These are phyloP conservation scores for Cordyceps sp. DNA, from an alignment of 2,329 filamentous ascomycete genomes.

Conservation along the genomic window DNA sequence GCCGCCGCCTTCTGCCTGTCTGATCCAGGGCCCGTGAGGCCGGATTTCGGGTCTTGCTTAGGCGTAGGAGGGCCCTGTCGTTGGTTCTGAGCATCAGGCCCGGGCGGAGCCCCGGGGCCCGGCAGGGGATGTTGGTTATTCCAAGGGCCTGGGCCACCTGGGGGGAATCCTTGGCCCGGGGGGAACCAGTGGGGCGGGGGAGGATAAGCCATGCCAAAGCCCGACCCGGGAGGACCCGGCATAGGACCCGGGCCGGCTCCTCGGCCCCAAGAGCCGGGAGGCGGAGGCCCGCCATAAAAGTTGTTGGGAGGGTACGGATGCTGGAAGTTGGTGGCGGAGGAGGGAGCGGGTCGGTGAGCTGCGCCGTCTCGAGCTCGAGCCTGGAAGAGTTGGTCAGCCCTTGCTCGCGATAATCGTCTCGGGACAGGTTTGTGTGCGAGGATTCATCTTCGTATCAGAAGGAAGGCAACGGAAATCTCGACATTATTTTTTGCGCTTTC, in stretches of 20 bases:
- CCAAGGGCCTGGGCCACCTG: slow-evolving; percentile 44
- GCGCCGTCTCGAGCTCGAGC: slow-evolving; percentile 21
- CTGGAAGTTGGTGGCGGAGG: slow-evolving; percentile 22
- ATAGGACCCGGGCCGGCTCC: slow-evolving; percentile 38
- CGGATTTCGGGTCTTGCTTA: slow-evolving; percentile 25
- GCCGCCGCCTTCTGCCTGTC: slow-evolving; percentile 31
- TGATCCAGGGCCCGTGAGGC: slow-evolving; percentile 22
- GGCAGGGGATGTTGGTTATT: slow-evolving; percentile 44
- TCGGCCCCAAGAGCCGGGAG: slow-evolving; percentile 37
- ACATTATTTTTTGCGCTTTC: slow-evolving; percentile 88
- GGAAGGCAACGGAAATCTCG: slow-evolving; percentile 99
- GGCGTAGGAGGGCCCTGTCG: slow-evolving; percentile 31
- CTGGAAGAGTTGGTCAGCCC: slow-evolving; percentile 14
- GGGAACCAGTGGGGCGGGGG: slow-evolving; percentile 67
- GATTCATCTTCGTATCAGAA: slow-evolving; percentile 56
- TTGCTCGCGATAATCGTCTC: slow-evolving; percentile 8
- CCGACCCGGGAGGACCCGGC: slow-evolving; percentile 31
- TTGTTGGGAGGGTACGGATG: slow-evolving; percentile 27
- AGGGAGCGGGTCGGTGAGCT: slow-evolving; percentile 13
- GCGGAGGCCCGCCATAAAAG: slow-evolving; percentile 32
- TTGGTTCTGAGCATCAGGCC: slow-evolving; percentile 41
- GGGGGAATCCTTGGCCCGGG: slow-evolving; percentile 59
- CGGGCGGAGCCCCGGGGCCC: slow-evolving; percentile 37
- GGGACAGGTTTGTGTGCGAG: background rate
- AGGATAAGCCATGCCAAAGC: slow-evolving; percentile 63